These are phyloP conservation scores for Chondrus crispus DNA, from an alignment of 23 red algal species.

Conservation along the genomic window DNA sequence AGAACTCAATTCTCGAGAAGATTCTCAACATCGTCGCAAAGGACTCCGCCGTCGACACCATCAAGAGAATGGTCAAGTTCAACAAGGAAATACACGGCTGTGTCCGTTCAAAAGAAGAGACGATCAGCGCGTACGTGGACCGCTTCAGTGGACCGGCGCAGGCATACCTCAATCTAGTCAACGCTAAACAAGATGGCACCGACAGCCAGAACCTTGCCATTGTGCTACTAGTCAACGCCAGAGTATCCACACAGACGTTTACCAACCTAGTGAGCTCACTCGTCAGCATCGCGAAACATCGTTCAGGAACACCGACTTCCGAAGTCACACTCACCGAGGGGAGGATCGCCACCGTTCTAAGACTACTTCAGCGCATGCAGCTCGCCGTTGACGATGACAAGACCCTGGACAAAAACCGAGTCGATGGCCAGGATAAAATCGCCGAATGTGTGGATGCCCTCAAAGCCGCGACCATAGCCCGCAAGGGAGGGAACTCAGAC, in stretches of 20 bases:
- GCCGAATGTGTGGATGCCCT: not conserved
- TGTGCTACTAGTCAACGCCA: conserved; percentile 1
- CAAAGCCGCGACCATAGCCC: not conserved
- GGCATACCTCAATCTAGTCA: conserved; percentile 7
- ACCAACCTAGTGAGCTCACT: not conserved
- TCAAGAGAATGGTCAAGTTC: not conserved
- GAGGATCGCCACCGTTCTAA: not conserved
- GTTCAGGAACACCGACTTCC: no score
- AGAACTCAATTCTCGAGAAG: not conserved
- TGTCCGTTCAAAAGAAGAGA: not conserved
- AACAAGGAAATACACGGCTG: conserved; percentile 1
- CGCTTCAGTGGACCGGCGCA: not conserved
- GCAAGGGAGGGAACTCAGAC: not conserved
- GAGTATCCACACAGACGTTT: not conserved
- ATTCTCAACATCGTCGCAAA: conserved; percentile 26
- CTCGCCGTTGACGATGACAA: no score
- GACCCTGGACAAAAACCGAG: not conserved
- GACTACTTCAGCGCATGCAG: no score
- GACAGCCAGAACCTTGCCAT: conserved; percentile 23
- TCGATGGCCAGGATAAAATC: not conserved
- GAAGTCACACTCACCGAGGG: not conserved
- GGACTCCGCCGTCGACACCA: conserved; percentile 1
- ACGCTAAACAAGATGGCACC: not conserved
- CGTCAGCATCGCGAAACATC: not conserved
- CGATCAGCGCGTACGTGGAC: not conserved